phyloP scores from a whole-genome alignment of 2,329 filamentous ascomycete genomes.

The Alternaria viburni region DNA sequence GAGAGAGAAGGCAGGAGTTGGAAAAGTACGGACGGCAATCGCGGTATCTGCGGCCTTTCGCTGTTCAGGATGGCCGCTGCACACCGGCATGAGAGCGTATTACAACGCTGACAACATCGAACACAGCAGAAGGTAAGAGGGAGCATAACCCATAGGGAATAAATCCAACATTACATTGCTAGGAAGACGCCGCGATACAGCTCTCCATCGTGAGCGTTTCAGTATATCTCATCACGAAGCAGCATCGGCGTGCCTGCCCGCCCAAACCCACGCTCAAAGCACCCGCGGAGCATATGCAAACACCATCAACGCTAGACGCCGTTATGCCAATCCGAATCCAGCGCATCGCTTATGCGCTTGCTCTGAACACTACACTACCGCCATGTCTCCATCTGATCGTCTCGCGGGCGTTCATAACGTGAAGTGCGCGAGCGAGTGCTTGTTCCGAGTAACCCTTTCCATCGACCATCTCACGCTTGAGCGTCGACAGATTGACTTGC shows the following conservation, averaged over 20 bases:
- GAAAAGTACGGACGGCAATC: not conserved
- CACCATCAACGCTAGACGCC: conserved; percentile 1
- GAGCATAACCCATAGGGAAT: not conserved
- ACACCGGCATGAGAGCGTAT: not conserved
- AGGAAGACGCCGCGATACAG: not conserved
- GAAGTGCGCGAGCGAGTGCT: conserved; percentile 80
- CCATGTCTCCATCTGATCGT: conserved; percentile 83
- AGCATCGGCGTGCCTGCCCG: not conserved
- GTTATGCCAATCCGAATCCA: not conserved
- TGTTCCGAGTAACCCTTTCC: conserved; percentile 89
- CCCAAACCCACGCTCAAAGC: not conserved
- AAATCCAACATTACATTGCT: not conserved
- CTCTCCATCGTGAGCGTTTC: not conserved
- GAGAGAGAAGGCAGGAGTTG: not conserved
- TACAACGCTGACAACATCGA: not conserved
- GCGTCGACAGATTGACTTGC: conserved; percentile 86
- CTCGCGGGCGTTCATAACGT: conserved; percentile 85
- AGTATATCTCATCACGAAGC: not conserved
- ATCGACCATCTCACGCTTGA: conserved; percentile 90
- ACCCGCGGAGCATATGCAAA: not conserved
- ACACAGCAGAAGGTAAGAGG: not conserved
- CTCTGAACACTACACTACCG: conserved; percentile 30
- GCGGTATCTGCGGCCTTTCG: not conserved
- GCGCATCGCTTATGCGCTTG: conserved; percentile 15
- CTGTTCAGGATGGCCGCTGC: not conserved